These are phyloP conservation scores for Lyophyllum decastes DNA, from an alignment of 768 basidiomycete species.

Conservation along the genomic window DNA sequence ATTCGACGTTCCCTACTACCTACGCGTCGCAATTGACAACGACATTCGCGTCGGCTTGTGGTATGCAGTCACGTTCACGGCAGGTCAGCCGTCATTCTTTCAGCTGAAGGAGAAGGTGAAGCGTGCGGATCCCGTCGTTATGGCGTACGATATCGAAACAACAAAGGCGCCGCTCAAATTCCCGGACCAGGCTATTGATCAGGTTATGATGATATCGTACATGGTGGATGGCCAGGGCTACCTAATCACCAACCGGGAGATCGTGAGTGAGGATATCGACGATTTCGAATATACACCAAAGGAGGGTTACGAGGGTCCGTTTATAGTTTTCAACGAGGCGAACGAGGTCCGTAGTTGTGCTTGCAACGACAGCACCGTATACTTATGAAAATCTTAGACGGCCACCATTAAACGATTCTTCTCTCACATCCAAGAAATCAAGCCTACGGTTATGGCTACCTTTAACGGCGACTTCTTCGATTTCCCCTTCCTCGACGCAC, in stretches of 20 bases:
- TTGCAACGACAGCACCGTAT: background rate
- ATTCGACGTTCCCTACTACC: conserved; percentile 96
- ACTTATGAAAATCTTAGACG: conserved; percentile 46
- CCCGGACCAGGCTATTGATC: conserved; percentile 92
- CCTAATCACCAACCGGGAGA: conserved; percentile 96
- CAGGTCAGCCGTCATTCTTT: conserved; percentile 74
- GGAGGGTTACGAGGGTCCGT: conserved; percentile 96
- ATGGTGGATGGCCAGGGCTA: conserved; percentile 99
- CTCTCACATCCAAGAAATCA: conserved; percentile 88
- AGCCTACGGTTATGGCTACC: conserved; percentile 96
- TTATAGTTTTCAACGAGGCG: conserved; percentile 91
- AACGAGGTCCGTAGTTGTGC: conserved; percentile 67
- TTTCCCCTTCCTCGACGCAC: conserved; percentile 92
- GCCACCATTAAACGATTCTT: conserved; percentile 87
- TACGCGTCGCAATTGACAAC: conserved; percentile 99
- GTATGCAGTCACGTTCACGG: conserved; percentile 86
- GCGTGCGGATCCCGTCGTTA: conserved; percentile 97
- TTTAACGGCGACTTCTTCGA: conserved; percentile 99
- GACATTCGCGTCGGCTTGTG: conserved; percentile 97
- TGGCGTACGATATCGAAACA: conserved; percentile 99
- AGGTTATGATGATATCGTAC: conserved; percentile 99
- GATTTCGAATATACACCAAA: conserved; percentile 99
- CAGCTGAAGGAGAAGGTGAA: conserved; percentile 85
- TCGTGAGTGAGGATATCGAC: conserved; percentile 95
- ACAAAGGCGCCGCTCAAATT: conserved; percentile 99